Evolutionary conservation across 1,284 basidiomycete genomes (phyloP).

Genomic region (Salmacisia buchloeana): DNA sequence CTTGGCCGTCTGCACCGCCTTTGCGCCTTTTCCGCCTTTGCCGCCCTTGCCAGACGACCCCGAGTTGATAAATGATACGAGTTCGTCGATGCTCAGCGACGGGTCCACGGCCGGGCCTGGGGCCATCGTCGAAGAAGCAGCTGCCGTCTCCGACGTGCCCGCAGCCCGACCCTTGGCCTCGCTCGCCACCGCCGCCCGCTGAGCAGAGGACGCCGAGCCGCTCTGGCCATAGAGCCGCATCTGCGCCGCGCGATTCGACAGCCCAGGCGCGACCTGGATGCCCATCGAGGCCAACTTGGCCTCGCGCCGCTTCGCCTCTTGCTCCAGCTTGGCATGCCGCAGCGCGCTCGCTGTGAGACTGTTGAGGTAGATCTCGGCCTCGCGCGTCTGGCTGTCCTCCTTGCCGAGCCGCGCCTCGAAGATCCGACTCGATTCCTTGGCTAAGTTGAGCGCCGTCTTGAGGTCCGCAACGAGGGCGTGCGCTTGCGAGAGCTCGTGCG

Average conservation of each 20-base stretch:
- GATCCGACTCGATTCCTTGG: conserved; percentile 44
- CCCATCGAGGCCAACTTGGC: not conserved
- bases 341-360: conserved; percentile 44
- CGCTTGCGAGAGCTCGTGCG: conserved; percentile 47
- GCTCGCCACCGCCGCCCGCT: not conserved
- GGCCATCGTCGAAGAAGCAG: not conserved
- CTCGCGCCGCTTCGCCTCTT: conserved; percentile 26
- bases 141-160: not conserved
- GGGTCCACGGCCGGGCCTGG: not conserved
- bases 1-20: not conserved
- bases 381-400: conserved; percentile 46
- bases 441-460: conserved; percentile 40
- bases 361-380: conserved; percentile 42
- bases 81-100: conserved; percentile 2
- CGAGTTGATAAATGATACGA: conserved; percentile 5
- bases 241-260: conserved; percentile 4
- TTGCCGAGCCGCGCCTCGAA: conserved; percentile 45
- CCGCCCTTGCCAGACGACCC: not conserved
- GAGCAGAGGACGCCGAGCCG: not conserved
- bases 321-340: conserved; percentile 41
- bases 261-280: not conserved
- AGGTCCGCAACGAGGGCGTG: conserved; percentile 43
- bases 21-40: conserved; percentile 1
- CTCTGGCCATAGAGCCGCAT: conserved; percentile 1
- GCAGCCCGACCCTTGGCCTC: not conserved